These are phyloP conservation scores for Hypoxylon sp. DNA, from an alignment of 2,329 filamentous ascomycete genomes.

Conservation along the genomic window DNA sequence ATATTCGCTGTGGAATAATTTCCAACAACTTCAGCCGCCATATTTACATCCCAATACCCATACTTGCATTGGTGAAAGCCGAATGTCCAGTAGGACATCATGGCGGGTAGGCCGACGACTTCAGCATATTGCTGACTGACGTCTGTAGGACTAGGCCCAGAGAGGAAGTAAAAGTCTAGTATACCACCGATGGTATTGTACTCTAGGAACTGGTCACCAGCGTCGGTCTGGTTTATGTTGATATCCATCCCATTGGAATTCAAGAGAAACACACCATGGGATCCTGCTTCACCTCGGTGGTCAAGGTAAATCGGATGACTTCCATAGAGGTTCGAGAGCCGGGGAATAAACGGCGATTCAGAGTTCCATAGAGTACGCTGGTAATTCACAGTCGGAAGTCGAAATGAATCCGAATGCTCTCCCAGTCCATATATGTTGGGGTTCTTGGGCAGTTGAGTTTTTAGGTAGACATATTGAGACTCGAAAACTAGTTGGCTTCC, in stretches of 20 bases:
- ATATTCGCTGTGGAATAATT: conserved; percentile 71
- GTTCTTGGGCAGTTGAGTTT: conserved; percentile 69
- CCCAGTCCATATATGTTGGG: conserved; percentile 76
- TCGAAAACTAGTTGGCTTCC: conserved; percentile 55
- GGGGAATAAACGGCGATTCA: conserved; percentile 65
- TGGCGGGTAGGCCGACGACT: conserved; percentile 64
- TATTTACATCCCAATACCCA: conserved; percentile 68
- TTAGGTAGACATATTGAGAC: conserved; percentile 67
- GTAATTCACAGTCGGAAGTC: conserved; percentile 70
- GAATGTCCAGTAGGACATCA: conserved; percentile 69
- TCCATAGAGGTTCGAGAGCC: conserved; percentile 71
- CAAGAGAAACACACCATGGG: conserved; percentile 72
- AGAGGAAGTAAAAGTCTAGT: conserved; percentile 71
- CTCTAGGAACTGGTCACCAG: conserved; percentile 73
- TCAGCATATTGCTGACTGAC: conserved; percentile 66
- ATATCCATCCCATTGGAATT: conserved; percentile 78
- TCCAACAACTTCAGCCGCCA: conserved; percentile 68
- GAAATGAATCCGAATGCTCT: conserved; percentile 73
- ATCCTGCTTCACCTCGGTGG: conserved; percentile 64
- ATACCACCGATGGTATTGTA: conserved; percentile 78
- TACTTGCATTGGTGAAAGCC: conserved; percentile 69
- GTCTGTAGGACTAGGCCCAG: conserved; percentile 64
- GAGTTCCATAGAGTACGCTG: conserved; percentile 73
- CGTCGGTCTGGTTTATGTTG: conserved; percentile 53
- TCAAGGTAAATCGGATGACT: conserved; percentile 76